These are phyloP conservation scores for Nannochloris sp. DNA, from an alignment of 139 green algal genomes.

Conservation along the genomic window DNA sequence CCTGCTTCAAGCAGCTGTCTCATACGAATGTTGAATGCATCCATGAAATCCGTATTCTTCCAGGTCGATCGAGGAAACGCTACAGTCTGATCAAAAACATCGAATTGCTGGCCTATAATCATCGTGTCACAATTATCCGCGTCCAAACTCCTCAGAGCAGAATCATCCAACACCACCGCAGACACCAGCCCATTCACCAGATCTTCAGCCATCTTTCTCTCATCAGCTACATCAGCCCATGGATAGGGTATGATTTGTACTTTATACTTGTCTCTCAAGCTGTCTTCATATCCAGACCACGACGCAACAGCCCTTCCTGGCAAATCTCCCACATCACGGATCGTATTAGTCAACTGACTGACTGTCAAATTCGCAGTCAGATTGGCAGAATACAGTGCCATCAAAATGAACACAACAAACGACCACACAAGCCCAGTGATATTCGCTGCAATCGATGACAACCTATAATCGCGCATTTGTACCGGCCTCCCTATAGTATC, in stretches of 20 bases:
- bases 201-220: not conserved
- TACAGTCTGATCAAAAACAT: conserved; percentile 1
- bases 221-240: conserved; percentile 3
- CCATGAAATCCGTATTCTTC: not conserved
- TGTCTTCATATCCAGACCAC: not conserved
- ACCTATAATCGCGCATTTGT: not conserved
- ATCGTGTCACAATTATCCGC: not conserved
- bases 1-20: not conserved
- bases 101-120: not conserved
- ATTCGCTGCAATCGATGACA: conserved; percentile 5
- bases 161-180: conserved; percentile 4
- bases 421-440: not conserved
- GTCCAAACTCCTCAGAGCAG: not conserved
- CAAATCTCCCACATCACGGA: not conserved
- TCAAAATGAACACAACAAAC: not conserved
- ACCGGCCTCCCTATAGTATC: not conserved
- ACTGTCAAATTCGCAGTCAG: conserved; percentile 12
- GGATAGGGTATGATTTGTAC: not conserved
- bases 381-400: conserved; percentile 9
- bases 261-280: not conserved
- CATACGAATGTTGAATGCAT: not conserved
- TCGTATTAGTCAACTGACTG: not conserved
- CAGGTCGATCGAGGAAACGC: not conserved
- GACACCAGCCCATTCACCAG: not conserved
- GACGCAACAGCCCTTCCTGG: conserved; percentile 1